Conservation (phyloP, 2,329 filamentous ascomycete species). For the Penicillium oxalicum region DNA sequence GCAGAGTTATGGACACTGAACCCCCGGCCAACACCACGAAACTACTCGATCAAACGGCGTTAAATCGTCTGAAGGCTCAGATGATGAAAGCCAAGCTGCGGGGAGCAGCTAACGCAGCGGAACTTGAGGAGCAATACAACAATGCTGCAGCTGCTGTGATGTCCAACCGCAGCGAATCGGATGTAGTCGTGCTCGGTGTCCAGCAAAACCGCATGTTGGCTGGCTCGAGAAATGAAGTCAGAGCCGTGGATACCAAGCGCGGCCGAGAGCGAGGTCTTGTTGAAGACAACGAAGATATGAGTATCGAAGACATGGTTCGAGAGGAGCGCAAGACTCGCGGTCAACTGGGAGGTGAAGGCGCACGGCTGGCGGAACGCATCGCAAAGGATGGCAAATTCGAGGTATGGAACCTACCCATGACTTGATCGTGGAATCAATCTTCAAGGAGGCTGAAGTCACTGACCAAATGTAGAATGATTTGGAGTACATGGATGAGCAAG, state of each 20-base stretch:
- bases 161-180: constrained; percentile 52
- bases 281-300: constrained; percentile 91
- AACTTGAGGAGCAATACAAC: constrained; percentile 80
- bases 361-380: constrained; percentile 82
- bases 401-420: constrained; percentile 30
- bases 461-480: constrained; percentile 61
- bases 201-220: constrained; percentile 89
- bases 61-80: constrained; percentile 87
- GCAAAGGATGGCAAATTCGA: constrained; percentile 88
- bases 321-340: constrained; percentile 83
- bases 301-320: constrained; percentile 90
- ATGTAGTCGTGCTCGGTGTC: constrained; percentile 72
- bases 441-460: not conserved
- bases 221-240: constrained; percentile 68
- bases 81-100: constrained; percentile 94
- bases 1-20: constrained; percentile 53
- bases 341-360: constrained; percentile 70
- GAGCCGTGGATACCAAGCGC: constrained; percentile 68
- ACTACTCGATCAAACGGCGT: constrained; percentile 64
- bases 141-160: constrained; percentile 58
- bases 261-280: constrained; percentile 79
- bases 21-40: constrained; percentile 45
- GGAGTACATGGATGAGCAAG: constrained; percentile 97
- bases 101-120: constrained; percentile 65
- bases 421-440: not conserved